A percentile compares a stretch with the other conserved stretches of the same genome.
Evolutionary conservation across 2,329 filamentous ascomycete genomes (phyloP).

Genomic region (Phaeomoniella chlamydospora): DNA sequence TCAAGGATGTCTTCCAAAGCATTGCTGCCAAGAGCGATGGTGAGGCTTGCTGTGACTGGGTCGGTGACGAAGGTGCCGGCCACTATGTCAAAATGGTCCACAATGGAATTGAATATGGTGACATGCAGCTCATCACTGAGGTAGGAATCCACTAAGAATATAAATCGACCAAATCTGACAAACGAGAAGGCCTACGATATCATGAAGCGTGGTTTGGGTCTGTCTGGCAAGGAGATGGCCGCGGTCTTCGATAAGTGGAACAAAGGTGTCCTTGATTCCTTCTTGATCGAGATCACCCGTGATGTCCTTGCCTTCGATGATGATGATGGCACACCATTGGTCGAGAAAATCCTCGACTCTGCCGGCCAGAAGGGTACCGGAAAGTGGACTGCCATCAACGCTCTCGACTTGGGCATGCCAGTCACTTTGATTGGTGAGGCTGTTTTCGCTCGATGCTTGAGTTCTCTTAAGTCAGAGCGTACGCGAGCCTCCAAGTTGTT

Average conservation of each 20-base stretch:
- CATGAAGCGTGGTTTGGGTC: constrained; percentile 91
- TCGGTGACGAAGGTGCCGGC: constrained; percentile 96
- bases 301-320: constrained; percentile 99
- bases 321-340: constrained; percentile 74
- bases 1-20: constrained; percentile 98
- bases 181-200: constrained; percentile 84
- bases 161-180: background rate
- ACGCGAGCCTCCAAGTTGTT: constrained; percentile 66
- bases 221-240: constrained; percentile 86
- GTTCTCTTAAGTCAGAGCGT: constrained; percentile 88
- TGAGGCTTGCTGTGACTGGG: constrained; percentile 98
- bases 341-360: constrained; percentile 98
- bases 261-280: constrained; percentile 94
- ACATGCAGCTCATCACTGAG: constrained; percentile 99
- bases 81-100: constrained; percentile 99
- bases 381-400: constrained; percentile 99
- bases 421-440: constrained; percentile 96
- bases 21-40: constrained; percentile 95
- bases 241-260: constrained; percentile 95
- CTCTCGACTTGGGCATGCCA: constrained; percentile 94
- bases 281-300: constrained; percentile 97
- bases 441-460: constrained; percentile 88
- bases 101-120: constrained; percentile 99
- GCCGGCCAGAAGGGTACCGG: constrained; percentile 98
- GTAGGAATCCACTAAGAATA: constrained; percentile 35